These are phyloP conservation scores for Mimosa bimucronata DNA, from an alignment of 306 rosid genomes.

Conservation along the genomic window DNA sequence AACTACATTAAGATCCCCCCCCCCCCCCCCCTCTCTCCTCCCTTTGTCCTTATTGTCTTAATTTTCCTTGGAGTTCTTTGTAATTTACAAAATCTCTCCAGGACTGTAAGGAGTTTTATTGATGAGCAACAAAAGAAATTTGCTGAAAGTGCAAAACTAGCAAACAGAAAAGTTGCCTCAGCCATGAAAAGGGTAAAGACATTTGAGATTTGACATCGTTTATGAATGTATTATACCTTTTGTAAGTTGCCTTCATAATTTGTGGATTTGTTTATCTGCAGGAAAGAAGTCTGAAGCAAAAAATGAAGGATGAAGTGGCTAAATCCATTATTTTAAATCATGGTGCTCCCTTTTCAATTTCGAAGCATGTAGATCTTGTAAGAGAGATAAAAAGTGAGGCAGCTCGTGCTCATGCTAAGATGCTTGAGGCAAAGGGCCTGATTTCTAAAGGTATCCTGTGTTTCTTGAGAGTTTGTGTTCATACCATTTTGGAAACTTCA, in stretches of 20 bases:
- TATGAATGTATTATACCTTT: neutral
- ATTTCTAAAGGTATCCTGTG: conserved; percentile 54
- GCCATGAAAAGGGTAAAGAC: conserved; percentile 47
- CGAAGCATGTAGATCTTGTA: conserved; percentile 40
- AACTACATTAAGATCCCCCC: too few relatives aligned
- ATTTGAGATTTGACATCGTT: neutral
- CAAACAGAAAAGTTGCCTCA: conserved; percentile 37
- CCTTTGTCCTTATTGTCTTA: neutral
- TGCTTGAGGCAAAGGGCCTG: conserved; percentile 48
- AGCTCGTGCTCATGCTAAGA: conserved; percentile 61
- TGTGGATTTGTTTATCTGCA: conserved; percentile 24
- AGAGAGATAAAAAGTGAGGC: conserved; percentile 51
- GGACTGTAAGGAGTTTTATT: conserved; percentile 43
- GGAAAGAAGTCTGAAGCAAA: conserved; percentile 39
- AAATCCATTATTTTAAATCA: conserved; percentile 43
- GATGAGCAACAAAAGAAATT: conserved; percentile 36
- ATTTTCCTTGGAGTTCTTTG: conserved; percentile 29
- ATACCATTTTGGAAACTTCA: conserved; percentile 15
- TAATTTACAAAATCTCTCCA: conserved; percentile 30
- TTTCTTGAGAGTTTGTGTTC: neutral
- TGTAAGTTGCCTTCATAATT: neutral
- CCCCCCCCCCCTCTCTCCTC: neutral
- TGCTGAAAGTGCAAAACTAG: conserved; percentile 28
- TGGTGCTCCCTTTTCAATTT: conserved; percentile 24
- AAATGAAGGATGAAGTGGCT: conserved; percentile 44